These are phyloP conservation scores for Penicillium sclerotigenum DNA, from an alignment of 2,329 filamentous ascomycete species.

Conservation along the genomic window DNA sequence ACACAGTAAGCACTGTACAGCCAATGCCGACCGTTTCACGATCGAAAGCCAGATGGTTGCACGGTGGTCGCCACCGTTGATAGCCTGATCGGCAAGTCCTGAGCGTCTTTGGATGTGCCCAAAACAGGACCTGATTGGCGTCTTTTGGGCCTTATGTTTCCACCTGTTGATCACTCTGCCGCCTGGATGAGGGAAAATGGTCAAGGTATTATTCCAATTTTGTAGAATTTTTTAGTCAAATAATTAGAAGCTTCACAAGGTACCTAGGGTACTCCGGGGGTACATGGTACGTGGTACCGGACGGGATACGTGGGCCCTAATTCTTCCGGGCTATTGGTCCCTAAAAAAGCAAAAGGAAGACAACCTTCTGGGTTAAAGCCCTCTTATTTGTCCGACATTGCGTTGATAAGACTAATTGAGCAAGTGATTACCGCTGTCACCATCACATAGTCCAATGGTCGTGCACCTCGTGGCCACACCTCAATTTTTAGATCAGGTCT, in stretches of 20 bases:
- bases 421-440: slow-evolving; percentile 26
- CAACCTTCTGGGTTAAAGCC: neutral
- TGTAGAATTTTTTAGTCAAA: neutral
- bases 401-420: slow-evolving; percentile 23
- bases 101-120: slow-evolving; percentile 14
- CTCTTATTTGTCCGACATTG: slow-evolving; percentile 8
- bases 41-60: slow-evolving; percentile 15
- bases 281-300: neutral
- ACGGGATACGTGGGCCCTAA: neutral
- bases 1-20: neutral
- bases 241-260: neutral
- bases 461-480: slow-evolving; percentile 23
- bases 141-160: slow-evolving; percentile 7
- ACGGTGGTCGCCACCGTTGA: slow-evolving; percentile 24
- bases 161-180: slow-evolving; percentile 18
- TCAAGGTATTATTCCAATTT: neutral
- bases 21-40: slow-evolving; percentile 26
- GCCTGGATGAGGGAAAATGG: neutral
- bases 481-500: slow-evolving; percentile 1
- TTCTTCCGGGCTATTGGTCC: neutral
- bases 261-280: neutral
- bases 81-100: slow-evolving; percentile 20
- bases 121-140: slow-evolving; percentile 18
- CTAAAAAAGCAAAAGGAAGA: neutral
- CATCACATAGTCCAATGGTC: slow-evolving; percentile 20